Evolutionary conservation across 2,329 filamentous ascomycete species (phyloP).

Genomic region (Colletotrichum truncatum): DNA sequence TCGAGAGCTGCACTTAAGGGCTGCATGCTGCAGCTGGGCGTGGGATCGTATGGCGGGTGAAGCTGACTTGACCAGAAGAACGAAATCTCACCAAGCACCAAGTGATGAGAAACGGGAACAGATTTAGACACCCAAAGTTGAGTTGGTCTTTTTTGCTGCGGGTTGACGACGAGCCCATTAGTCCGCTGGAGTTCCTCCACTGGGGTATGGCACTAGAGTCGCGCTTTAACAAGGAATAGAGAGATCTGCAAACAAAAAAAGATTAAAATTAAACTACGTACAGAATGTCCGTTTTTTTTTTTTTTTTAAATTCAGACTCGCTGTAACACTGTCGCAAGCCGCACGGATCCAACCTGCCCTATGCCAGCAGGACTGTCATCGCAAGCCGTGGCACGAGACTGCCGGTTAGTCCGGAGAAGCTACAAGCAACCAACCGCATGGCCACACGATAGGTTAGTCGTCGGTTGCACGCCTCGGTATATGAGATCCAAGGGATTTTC

Average conservation of each 20-base stretch:
- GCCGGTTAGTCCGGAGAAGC: not conserved
- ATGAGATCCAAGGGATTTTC: slow-evolving; percentile 4
- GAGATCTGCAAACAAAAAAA: not conserved
- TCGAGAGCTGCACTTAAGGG: not conserved
- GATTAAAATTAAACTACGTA: slow-evolving; percentile 1
- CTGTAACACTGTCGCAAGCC: not conserved
- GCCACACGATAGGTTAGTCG: not conserved
- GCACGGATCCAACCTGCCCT: not conserved
- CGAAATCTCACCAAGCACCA: not conserved
- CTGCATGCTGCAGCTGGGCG: not conserved
- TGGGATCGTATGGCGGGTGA: not conserved
- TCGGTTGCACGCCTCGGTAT: slow-evolving; percentile 11
- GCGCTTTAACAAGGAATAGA: not conserved
- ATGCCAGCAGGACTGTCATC: not conserved
- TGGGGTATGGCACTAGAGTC: not conserved
- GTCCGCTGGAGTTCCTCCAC: not conserved
- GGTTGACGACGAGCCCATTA: not conserved
- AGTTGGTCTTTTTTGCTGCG: no score
- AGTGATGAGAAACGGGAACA: not conserved
- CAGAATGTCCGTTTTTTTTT: not conserved
- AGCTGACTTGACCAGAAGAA: not conserved
- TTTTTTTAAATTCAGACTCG: not conserved
- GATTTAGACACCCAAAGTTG: no score
- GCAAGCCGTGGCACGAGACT: not conserved
- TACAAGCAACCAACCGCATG: not conserved